A percentile compares a stretch with the other conserved stretches of the same genome.
These are phyloP conservation scores for Colletotrichum eremochloae DNA, from an alignment of 2,329 filamentous ascomycete genomes.

Conservation along the genomic window DNA sequence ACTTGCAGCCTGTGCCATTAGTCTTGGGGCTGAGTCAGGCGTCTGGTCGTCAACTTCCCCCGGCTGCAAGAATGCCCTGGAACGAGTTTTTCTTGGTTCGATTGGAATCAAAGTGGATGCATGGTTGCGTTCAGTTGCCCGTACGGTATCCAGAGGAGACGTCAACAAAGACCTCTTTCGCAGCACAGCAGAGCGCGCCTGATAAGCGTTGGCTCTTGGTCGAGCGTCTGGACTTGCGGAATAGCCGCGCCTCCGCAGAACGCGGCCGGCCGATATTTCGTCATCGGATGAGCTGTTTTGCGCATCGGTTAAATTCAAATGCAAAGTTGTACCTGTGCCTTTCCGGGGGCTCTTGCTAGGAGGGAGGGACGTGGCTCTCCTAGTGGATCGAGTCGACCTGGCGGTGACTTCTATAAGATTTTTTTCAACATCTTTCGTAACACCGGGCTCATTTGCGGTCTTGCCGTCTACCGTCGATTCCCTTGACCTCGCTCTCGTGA, in stretches of 20 bases:
- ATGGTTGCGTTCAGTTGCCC: background rate
- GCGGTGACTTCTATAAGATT: background rate
- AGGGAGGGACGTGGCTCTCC: conserved; percentile 29
- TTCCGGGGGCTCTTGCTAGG: conserved; percentile 14
- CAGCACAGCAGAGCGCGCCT: conserved; percentile 26
- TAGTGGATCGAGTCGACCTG: conserved; percentile 1
- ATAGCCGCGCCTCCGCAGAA: conserved; percentile 35
- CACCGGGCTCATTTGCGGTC: background rate
- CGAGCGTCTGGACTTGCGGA: conserved; percentile 29
- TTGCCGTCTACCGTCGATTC: background rate
- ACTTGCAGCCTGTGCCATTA: background rate
- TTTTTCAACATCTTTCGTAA: background rate
- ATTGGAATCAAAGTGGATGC: background rate
- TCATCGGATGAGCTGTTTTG: conserved; percentile 31
- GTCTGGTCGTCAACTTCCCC: background rate
- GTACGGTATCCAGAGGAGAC: conserved; percentile 13
- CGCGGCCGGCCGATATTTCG: conserved; percentile 43
- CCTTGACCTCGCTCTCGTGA: conserved; percentile 17
- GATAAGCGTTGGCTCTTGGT: conserved; percentile 22
- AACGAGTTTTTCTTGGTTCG: background rate
- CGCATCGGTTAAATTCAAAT: conserved; percentile 30
- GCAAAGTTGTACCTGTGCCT: background rate
- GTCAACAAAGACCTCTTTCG: conserved; percentile 32
- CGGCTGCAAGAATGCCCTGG: background rate
- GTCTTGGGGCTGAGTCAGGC: background rate